These are phyloP conservation scores for Blastobotrys muscicola DNA, from an alignment of 805 yeast genomes.

Conservation along the genomic window DNA sequence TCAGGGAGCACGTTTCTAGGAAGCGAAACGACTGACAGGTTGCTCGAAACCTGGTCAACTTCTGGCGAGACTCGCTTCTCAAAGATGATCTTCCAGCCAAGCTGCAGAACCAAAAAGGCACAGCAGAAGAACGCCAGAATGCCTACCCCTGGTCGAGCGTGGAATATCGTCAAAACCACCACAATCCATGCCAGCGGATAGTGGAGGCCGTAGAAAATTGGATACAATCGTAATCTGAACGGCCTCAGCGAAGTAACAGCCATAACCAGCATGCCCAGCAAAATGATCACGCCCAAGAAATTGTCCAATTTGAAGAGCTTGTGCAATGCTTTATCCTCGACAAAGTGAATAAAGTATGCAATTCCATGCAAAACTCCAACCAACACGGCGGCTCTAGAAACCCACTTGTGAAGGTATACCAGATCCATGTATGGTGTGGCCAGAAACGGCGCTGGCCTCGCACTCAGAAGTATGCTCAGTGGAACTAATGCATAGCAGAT, in stretches of 20 bases:
- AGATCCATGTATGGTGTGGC: conserved; percentile 60
- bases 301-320: conserved; percentile 53
- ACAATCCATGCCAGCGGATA: conserved; percentile 70
- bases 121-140: conserved; percentile 46
- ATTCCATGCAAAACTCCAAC: conserved; percentile 58
- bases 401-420: conserved; percentile 83
- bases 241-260: conserved; percentile 57
- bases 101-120: conserved; percentile 47
- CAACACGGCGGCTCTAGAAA: conserved; percentile 64
- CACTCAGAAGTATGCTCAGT: conserved; percentile 57
- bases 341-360: conserved; percentile 43
- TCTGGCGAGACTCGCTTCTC: no score
- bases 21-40: conserved; percentile 39
- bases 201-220: conserved; percentile 60
- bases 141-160: conserved; percentile 71
- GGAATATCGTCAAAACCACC: conserved; percentile 57
- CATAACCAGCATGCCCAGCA: conserved; percentile 53
- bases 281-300: conserved; percentile 59
- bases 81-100: conserved; percentile 28
- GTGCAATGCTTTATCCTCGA: conserved; percentile 32
- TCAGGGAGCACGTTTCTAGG: conserved; percentile 35
- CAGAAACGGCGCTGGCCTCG: conserved; percentile 83
- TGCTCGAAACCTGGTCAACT: conserved; percentile 36
- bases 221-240: conserved; percentile 52
- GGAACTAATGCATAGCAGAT: conserved; percentile 71